phyloP scores from a whole-genome alignment of 2,329 filamentous ascomycete species.

The Talaromyces marneffei region DNA sequence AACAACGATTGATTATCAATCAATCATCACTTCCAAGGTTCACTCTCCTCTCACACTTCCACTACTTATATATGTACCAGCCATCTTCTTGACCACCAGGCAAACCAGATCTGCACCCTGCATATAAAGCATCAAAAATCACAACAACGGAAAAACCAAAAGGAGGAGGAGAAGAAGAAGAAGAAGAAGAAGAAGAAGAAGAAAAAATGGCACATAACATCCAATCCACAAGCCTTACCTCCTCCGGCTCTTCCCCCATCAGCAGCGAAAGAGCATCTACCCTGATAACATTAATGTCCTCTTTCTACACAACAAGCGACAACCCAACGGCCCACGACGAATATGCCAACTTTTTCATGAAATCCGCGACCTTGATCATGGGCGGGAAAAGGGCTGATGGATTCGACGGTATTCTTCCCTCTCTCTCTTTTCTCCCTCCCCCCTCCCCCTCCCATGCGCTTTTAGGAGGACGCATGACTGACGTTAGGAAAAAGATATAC shows the following conservation, averaged over 20 bases:
- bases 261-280: conserved; percentile 13
- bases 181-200: not conserved
- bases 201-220: not conserved
- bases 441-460: too few species aligned
- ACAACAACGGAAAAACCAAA: too few species aligned
- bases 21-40: too few species aligned
- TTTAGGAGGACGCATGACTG: not conserved
- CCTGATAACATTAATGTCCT: conserved; percentile 29
- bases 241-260: not conserved
- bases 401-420: conserved; percentile 22
- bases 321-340: conserved; percentile 30
- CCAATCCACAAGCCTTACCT: not conserved
- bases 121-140: not conserved
- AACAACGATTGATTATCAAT: not conserved
- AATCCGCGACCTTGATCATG: conserved; percentile 35
- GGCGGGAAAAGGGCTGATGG: conserved; percentile 32
- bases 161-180: not conserved
- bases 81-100: not conserved
- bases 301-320: conserved; percentile 35
- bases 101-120: not conserved
- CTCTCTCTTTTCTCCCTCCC: not conserved
- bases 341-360: conserved; percentile 30
- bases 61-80: not conserved
- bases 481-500: conserved; percentile 25
- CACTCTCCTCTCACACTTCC: too few species aligned